phyloP scores from a whole-genome alignment of 2,329 filamentous ascomycete species.

The Lachnellula suecica region DNA sequence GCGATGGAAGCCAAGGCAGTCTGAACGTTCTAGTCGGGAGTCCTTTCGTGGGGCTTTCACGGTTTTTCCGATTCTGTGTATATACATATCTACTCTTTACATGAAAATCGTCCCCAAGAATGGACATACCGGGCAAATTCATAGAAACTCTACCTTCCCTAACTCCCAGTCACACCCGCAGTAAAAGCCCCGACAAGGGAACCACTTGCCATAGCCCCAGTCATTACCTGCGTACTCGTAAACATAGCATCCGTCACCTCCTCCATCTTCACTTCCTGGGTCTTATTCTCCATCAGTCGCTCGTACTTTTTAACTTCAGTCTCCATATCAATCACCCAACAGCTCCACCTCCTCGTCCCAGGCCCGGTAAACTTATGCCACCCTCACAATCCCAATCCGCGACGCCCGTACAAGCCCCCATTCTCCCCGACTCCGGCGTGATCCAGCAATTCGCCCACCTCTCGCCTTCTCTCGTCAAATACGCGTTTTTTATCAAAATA shows the following conservation, averaged over 20 bases:
- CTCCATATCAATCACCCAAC: constrained; percentile 11
- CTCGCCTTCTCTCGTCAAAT: constrained; percentile 23
- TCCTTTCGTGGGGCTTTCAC: neutral
- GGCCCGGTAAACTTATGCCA: constrained; percentile 22
- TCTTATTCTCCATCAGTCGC: neutral
- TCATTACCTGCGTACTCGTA: neutral
- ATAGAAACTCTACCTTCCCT: neutral
- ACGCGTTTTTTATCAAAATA: constrained; percentile 24
- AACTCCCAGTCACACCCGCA: constrained; percentile 9
- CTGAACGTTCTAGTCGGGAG: neutral
- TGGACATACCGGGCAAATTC: neutral
- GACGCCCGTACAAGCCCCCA: constrained; percentile 22
- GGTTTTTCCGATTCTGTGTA: constrained; percentile 1
- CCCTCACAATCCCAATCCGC: constrained; percentile 17
- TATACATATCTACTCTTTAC: neutral
- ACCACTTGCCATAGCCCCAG: constrained; percentile 9
- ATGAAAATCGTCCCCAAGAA: neutral
- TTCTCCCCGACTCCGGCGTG: constrained; percentile 24
- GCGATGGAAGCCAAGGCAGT: constrained; percentile 22
- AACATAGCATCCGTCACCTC: neutral
- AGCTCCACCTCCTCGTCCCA: constrained; percentile 25
- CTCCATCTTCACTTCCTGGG: neutral
- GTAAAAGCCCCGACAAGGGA: constrained; percentile 12
- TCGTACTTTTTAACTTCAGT: constrained; percentile 4
- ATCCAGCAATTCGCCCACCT: constrained; percentile 25